phyloP scores from a whole-genome alignment of 225 moss, liverwort and hornwort genomes.

The Pseudoscleropodium purum region DNA sequence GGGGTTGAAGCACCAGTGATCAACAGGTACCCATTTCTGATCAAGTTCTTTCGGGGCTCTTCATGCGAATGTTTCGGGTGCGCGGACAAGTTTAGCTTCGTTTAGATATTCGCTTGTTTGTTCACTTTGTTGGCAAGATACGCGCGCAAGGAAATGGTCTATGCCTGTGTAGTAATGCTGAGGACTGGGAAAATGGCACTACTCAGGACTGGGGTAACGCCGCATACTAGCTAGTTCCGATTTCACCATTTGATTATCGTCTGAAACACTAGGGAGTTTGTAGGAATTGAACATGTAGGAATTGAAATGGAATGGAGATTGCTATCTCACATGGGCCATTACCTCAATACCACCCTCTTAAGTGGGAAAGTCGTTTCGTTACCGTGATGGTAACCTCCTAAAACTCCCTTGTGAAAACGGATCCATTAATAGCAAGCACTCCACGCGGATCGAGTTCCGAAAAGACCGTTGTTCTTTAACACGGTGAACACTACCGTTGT shows the following conservation, averaged over 20 bases:
- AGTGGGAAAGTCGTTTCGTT: not conserved
- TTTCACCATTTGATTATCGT: not conserved
- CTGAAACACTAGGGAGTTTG: not conserved
- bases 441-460: not conserved
- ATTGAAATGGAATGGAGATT: not conserved
- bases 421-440: not conserved
- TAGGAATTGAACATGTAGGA: not conserved
- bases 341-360: not conserved
- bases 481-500: not conserved
- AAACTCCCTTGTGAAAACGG: not conserved
- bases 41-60: not conserved
- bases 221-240: not conserved
- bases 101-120: too few relatives aligned
- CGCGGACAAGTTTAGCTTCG: not conserved
- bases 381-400: not conserved
- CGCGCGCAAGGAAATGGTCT: not conserved
- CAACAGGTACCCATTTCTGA: slow-evolving; percentile 3
- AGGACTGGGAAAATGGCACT: not conserved
- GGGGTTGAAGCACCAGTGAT: not conserved
- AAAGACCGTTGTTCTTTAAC: not conserved
- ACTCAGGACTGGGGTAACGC: not conserved
- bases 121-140: not conserved
- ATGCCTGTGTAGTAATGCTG: not conserved
- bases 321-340: not conserved
- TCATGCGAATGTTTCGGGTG: not conserved